Conservation (phyloP, 768 basidiomycete genomes). For the Pleurotus ostreatus region DNA sequence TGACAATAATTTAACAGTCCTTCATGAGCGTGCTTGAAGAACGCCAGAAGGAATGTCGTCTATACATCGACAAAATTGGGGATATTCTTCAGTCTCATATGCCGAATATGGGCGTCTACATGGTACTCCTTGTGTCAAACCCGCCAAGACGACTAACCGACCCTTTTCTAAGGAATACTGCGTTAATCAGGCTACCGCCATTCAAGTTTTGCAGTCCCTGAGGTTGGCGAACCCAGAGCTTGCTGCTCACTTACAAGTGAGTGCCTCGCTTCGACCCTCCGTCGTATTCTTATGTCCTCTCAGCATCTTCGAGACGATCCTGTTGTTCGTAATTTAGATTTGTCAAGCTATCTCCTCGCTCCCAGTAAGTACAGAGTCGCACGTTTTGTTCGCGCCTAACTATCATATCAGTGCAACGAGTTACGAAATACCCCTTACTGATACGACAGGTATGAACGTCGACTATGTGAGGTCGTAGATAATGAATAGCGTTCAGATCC, state of each 20-base stretch:
- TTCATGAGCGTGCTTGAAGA: conserved; percentile 89
- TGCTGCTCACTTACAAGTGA: conserved; percentile 63
- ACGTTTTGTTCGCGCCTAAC: background rate
- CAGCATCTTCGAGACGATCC: conserved; percentile 79
- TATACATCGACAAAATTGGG: conserved; percentile 87
- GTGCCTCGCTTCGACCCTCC: conserved; percentile 4
- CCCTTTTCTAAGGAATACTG: conserved; percentile 71
- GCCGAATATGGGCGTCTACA: conserved; percentile 74
- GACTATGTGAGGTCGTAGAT: background rate
- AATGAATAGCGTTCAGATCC: conserved; percentile 40
- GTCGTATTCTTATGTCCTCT: background rate
- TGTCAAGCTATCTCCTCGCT: conserved; percentile 88
- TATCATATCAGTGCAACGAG: conserved; percentile 74
- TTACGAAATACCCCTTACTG: conserved; percentile 90
- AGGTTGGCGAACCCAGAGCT: conserved; percentile 66
- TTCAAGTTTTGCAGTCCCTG: conserved; percentile 70
- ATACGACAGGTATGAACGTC: conserved; percentile 63
- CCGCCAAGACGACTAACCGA: no score
- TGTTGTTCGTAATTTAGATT: conserved; percentile 72
- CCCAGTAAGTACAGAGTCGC: conserved; percentile 58
- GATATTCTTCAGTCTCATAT: conserved; percentile 79
- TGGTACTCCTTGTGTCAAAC: conserved; percentile 39
- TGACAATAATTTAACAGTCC: conserved; percentile 34
- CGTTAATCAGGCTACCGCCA: conserved; percentile 79
- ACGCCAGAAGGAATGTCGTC: conserved; percentile 84